Conservation (phyloP, 2,329 filamentous ascomycete species). For the Calonectria hongkongensis region DNA sequence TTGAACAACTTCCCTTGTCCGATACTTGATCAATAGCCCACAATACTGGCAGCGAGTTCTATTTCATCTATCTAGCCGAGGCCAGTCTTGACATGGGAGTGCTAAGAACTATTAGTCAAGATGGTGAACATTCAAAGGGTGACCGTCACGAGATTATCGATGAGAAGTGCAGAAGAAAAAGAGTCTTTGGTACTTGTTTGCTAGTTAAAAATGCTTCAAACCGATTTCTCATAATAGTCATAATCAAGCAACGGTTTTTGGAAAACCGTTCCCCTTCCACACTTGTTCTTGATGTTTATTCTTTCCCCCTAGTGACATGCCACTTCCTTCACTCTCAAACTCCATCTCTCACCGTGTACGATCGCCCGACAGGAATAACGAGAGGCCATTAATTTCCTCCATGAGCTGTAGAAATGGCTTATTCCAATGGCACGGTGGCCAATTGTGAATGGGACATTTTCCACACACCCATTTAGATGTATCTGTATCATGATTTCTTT, state of each 20-base stretch:
- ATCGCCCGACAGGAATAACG: background rate
- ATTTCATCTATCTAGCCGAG: too few species aligned
- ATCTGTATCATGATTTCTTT: background rate
- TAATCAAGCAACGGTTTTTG: conserved; percentile 18
- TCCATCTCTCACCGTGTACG: background rate
- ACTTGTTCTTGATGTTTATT: background rate
- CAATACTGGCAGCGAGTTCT: too few species aligned
- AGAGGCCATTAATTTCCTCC: too few species aligned
- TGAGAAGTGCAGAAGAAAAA: background rate
- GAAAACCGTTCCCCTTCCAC: background rate
- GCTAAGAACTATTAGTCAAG: too few species aligned
- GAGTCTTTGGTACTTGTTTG: conserved; percentile 1
- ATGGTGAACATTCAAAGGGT: too few species aligned
- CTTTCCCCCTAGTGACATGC: background rate
- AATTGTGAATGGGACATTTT: background rate
- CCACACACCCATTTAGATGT: background rate
- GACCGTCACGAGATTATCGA: background rate
- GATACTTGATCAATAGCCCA: too few species aligned
- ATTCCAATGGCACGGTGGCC: too few species aligned
- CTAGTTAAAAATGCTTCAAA: background rate
- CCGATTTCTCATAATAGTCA: conserved; percentile 12
- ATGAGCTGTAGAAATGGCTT: too few species aligned
- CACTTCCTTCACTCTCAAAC: background rate
- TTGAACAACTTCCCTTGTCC: too few species aligned
- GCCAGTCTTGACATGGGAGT: too few species aligned